Percentiles rank a stretch among this genome's conserved stretches.
These are phyloP conservation scores for Chaetothyriales sp. DNA, from an alignment of 2,329 filamentous ascomycete species.

Conservation along the genomic window DNA sequence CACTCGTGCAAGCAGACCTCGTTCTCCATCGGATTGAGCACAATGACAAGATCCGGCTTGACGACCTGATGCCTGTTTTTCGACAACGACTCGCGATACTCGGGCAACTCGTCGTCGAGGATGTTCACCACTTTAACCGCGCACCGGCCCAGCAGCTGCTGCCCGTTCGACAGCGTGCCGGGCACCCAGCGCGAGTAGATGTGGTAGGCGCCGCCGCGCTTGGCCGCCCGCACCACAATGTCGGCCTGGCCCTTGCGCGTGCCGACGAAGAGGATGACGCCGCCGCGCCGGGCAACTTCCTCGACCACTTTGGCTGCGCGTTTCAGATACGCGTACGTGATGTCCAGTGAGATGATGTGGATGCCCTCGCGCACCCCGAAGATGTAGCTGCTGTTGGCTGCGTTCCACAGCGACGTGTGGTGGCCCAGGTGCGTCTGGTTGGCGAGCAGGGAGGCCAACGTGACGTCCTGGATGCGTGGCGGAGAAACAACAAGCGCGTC, in stretches of 20 bases:
- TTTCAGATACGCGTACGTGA: constrained; percentile 76
- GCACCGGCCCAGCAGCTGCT: constrained; percentile 65
- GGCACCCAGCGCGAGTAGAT: constrained; percentile 88
- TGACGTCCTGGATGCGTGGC: constrained; percentile 62
- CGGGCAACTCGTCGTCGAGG: constrained; percentile 46
- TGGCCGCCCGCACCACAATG: constrained; percentile 65
- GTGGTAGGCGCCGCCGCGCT: constrained; percentile 65
- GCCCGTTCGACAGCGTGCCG: constrained; percentile 79
- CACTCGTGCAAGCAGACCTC: constrained; percentile 83
- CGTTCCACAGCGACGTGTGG: constrained; percentile 83
- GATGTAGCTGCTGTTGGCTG: constrained; percentile 84
- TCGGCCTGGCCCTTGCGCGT: constrained; percentile 69
- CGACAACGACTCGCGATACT: constrained; percentile 46
- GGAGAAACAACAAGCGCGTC: constrained; percentile 44
- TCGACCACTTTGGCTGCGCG: constrained; percentile 84
- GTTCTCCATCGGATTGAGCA: constrained; percentile 86
- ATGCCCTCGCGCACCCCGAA: constrained; percentile 75
- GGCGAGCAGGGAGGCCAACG: constrained; percentile 78
- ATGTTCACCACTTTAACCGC: constrained; percentile 62
- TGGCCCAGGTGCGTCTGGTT: constrained; percentile 83
- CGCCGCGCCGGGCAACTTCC: constrained; percentile 67
- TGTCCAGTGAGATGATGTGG: constrained; percentile 85
- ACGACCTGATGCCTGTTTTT: constrained; percentile 49
- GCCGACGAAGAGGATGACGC: constrained; percentile 79
- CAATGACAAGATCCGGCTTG: constrained; percentile 79